phyloP scores from a whole-genome alignment of 352 stramenopile genomes.

The Phytopythium montanum region DNA sequence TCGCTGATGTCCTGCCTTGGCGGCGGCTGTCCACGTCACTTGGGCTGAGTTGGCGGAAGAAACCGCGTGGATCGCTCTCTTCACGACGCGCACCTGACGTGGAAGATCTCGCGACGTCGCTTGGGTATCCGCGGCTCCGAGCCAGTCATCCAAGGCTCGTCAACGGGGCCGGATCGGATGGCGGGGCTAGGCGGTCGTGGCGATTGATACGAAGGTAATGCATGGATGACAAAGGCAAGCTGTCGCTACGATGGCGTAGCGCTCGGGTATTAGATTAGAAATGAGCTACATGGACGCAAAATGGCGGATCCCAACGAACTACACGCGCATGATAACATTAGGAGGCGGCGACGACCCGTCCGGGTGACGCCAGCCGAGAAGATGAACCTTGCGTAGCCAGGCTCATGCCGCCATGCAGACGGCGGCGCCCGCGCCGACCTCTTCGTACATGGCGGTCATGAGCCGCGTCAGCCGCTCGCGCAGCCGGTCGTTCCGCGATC shows the following conservation, averaged over 20 bases:
- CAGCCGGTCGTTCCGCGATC: constrained; percentile 59
- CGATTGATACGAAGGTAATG: background rate
- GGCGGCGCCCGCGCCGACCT: constrained; percentile 13
- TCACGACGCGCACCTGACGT: background rate
- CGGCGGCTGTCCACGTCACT: background rate
- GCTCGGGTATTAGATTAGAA: constrained; percentile 4
- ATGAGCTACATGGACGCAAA: constrained; percentile 5
- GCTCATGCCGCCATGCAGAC: constrained; percentile 7
- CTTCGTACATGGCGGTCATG: constrained; percentile 65
- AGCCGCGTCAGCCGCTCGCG: constrained; percentile 50
- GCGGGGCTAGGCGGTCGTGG: too few species aligned
- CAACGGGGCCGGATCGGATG: too few species aligned
- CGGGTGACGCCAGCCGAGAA: background rate
- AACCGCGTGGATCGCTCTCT: background rate
- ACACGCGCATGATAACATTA: constrained; percentile 11
- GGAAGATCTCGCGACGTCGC: constrained; percentile 1
- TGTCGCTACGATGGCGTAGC: background rate
- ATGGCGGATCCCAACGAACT: constrained; percentile 1
- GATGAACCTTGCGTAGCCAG: too few species aligned
- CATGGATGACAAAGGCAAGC: background rate
- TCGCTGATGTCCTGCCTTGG: too few species aligned
- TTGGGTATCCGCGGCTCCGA: background rate
- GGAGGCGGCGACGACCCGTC: constrained; percentile 1
- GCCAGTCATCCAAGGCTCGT: background rate
- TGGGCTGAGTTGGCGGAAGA: background rate